Evolutionary conservation across 306 rosid species (phyloP).

Genomic region (Castanospermum australe): DNA sequence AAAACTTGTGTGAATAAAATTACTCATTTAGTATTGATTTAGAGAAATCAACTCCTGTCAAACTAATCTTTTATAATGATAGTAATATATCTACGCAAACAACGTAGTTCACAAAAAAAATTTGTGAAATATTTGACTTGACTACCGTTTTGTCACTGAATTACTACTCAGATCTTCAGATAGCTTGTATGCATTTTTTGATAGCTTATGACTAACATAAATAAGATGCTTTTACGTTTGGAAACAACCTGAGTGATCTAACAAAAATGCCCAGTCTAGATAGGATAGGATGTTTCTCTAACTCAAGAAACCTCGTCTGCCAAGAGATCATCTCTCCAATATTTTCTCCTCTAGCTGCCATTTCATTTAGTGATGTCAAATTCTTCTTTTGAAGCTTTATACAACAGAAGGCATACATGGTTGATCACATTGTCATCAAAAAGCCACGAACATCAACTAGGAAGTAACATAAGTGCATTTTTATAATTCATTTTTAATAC

Average conservation of each 20-base stretch:
- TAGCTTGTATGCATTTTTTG: not conserved
- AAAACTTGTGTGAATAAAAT: not conserved
- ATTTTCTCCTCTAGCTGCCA: conserved; percentile 27
- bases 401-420: conserved; percentile 17
- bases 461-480: conserved; percentile 31
- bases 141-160: conserved; percentile 23
- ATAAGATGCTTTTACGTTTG: conserved; percentile 9
- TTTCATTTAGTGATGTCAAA: conserved; percentile 15
- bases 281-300: conserved; percentile 22
- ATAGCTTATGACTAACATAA: not conserved
- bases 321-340: conserved; percentile 1
- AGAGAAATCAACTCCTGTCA: not conserved
- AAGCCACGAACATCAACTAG: conserved; percentile 87
- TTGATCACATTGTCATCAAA: conserved; percentile 66
- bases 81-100: conserved; percentile 22
- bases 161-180: conserved; percentile 20
- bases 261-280: not conserved
- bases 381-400: conserved; percentile 17
- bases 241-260: conserved; percentile 24
- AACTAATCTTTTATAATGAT: not conserved
- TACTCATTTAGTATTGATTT: conserved; percentile 8
- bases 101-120: conserved; percentile 20
- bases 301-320: not conserved
- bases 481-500: not conserved
- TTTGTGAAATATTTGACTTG: not conserved